Evolutionary conservation across 2,329 filamentous ascomycete species (phyloP), one percentile per base, ranked within the genome.

Genomic region (Ophiostoma pallidulum): DNA sequence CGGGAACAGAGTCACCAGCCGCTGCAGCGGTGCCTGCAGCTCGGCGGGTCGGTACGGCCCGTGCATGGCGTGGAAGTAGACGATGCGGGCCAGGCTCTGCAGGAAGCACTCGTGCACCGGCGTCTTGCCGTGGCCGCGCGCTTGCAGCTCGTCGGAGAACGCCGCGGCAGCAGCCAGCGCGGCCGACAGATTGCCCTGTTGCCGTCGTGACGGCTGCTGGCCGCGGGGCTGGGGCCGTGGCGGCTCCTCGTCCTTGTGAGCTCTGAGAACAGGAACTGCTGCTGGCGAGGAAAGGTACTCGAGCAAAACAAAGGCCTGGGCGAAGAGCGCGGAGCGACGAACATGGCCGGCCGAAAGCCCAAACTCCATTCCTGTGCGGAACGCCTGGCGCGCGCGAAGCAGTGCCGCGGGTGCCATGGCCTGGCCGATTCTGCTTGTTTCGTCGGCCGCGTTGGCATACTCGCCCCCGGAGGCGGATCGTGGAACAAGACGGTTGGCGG

Each of bases 31-130:
- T 8, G 73, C 64, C 37, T 84, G 80, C 29, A 94, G 62, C 16
- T 80, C 72, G 0, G 72, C 67, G 4, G 86, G 83, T 45, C 82
- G 81, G 64, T 85, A 88, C 3, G 82, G 74, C 4, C 77, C 76
- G 51, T 73, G 71, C 2, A 70, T 73, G 33, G 81, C 71, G 61
- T 94, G 82, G 52, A 78, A 65, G 51, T 79, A 77, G 1, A 95
- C 64, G 0, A 96, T 65, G 8, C 70, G 73, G 26, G 80, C 77
- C 48, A 39, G 28, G 7, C 73, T 73, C 65, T 94, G 86, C 14
- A 90, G 74, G 0, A 88, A 65, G 1, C 75, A 66, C 61, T 94
- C 85, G 32, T 78, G 73, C 2, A 66, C 58, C 0, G 64, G 53
- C 8, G 64, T 63, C 0, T 53, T 40, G 6, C 56, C 58, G 6